Base-by-base conservation (phyloP, 1,284 basidiomycete genomes). In the Chalciporus sp. region DNA sequence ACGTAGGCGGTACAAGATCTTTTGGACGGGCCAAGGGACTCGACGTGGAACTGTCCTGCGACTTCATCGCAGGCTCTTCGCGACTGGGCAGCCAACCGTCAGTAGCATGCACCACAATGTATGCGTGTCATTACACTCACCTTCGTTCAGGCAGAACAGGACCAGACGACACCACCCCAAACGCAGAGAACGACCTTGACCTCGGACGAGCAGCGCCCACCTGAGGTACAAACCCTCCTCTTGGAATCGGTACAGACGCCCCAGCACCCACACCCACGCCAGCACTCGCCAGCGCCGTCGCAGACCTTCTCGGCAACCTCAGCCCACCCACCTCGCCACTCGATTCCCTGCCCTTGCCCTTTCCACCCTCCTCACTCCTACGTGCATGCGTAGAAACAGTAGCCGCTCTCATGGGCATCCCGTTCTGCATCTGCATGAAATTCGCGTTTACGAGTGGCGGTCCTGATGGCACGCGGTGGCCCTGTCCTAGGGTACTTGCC, bases 141-240 rank as follows among this genome's bases (percentile, higher is more conserved):
- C 69, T 68, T 31, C n/a, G 55, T n/a, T 55, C 50, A 10, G 42
- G 56, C 20, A 42, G 40, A 23, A 11, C 2, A 16, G 46, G 26
- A 7, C 16, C 20, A 48, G 49, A 46, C 1, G 49, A 46, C 10
- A 43, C 47, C 2, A 56, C 58, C 7, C 82, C 80, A 64, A 89
- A 85, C 1, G 80, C 84, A 20, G 88, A 90, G 63, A 91, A 91
- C 54, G 87, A 90, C 60, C 86, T 72, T 19, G 88, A 90, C 19
- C 88, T 73, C 2, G 87, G 88, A 7, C 89, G 72, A 10, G 74
- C 61, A 7, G 74, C 74, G 6, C 75, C 73, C 5, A 73, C 74
- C 55, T 78, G 76, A 0, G 88, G 87, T 49, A 81, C 76, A 61
- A 90, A 89, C 51, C 86, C 84, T 2, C 83, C 73, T 29, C 86